Evolutionary conservation across 2,329 filamentous ascomycete genomes (phyloP).

Genomic region (Xylariaceae sp.): DNA sequence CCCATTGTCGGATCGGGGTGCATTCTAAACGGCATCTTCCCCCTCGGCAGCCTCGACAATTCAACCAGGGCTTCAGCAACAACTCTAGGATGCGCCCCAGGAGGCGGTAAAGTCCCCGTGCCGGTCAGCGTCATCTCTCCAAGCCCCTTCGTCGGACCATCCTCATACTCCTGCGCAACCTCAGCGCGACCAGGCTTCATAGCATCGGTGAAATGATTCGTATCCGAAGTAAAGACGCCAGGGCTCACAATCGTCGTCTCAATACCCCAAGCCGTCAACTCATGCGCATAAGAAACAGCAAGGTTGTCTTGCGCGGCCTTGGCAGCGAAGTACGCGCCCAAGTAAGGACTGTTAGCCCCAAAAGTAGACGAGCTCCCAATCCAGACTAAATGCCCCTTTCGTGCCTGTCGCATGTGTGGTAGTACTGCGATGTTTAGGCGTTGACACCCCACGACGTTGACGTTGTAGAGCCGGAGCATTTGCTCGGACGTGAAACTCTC

Average conservation of each 20-base stretch:
- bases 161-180: constrained; percentile 9
- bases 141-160: constrained; percentile 8
- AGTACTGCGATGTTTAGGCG: constrained; percentile 10
- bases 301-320: constrained; percentile 12
- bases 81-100: constrained; percentile 7
- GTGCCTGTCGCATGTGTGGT: constrained; percentile 9
- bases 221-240: constrained; percentile 10
- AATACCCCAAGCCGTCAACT: constrained; percentile 10
- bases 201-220: constrained; percentile 11
- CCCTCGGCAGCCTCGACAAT: constrained; percentile 4
- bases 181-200: constrained; percentile 1
- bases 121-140: constrained; percentile 5
- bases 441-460: constrained; percentile 13
- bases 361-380: constrained; percentile 11
- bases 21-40: constrained; percentile 11
- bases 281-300: constrained; percentile 8
- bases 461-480: constrained; percentile 11
- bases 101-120: constrained; percentile 6
- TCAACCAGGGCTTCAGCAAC: constrained; percentile 12
- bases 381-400: constrained; percentile 10
- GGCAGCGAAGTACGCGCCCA: constrained; percentile 10
- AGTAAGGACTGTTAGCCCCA: constrained; percentile 8
- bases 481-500: constrained; percentile 12
- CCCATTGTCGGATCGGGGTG: constrained; percentile 5
- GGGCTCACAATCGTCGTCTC: constrained; percentile 14